Percentiles rank a stretch among this genome's conserved stretches.
phyloP scores from a whole-genome alignment of 805 yeast genomes.

The Cyberlindnera suaveolens region DNA sequence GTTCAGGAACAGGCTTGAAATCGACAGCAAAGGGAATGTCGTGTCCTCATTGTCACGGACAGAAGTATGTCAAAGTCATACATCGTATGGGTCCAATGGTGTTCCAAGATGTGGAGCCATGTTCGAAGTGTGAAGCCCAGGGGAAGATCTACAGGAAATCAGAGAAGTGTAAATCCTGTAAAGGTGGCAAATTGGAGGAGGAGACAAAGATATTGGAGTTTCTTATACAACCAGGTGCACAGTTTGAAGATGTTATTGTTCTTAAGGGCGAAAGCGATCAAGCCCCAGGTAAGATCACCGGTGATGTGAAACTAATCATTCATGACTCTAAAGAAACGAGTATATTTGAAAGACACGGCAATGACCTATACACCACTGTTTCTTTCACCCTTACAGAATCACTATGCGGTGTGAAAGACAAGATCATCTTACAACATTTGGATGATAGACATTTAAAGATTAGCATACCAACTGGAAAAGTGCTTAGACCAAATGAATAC shows the following conservation, averaged over 20 bases:
- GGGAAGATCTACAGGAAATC: slow-evolving; percentile 57
- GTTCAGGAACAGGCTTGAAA: slow-evolving; percentile 75
- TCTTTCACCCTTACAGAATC: slow-evolving; percentile 72
- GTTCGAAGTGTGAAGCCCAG: slow-evolving; percentile 64
- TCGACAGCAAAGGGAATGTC: slow-evolving; percentile 44
- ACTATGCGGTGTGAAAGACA: slow-evolving; percentile 69
- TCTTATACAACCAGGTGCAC: slow-evolving; percentile 66
- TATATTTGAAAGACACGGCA: slow-evolving; percentile 47
- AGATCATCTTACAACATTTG: slow-evolving; percentile 59
- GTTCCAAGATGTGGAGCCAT: slow-evolving; percentile 53
- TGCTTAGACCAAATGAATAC: slow-evolving; percentile 68
- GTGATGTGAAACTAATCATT: slow-evolving; percentile 67
- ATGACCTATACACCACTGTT: slow-evolving; percentile 58
- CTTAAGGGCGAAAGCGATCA: slow-evolving; percentile 73
- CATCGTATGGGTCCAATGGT: slow-evolving; percentile 63
- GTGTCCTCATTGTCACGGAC: slow-evolving; percentile 71
- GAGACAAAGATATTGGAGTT: slow-evolving; percentile 74
- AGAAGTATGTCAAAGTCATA: slow-evolving; percentile 55
- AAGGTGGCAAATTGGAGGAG: slow-evolving; percentile 54
- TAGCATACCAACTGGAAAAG: slow-evolving; percentile 70
- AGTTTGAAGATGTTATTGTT: slow-evolving; percentile 52
- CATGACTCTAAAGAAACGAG: slow-evolving; percentile 33
- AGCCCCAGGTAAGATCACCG: slow-evolving; percentile 63
- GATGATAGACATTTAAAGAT: slow-evolving; percentile 73
- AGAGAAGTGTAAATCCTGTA: slow-evolving; percentile 74